These are phyloP conservation scores for Chytriomyces sp. DNA, from an alignment of 192 early-diverging fungal genomes.

Conservation along the genomic window DNA sequence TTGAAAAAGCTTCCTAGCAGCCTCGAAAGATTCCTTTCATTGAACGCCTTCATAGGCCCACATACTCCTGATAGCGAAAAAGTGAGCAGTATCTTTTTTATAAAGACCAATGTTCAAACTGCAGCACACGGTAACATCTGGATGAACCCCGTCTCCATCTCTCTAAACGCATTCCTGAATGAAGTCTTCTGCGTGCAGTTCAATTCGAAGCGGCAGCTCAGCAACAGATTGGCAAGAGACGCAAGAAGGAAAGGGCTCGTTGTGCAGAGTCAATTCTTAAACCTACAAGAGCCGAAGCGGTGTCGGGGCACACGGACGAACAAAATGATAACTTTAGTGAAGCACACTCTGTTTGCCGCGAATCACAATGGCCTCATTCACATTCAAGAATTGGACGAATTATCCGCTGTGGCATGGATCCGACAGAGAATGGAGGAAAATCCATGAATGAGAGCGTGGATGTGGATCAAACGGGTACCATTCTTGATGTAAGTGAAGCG, in stretches of 20 bases:
- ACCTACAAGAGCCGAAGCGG: too few species aligned
- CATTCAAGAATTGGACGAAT: too few species aligned
- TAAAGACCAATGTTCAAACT: conserved; percentile 29
- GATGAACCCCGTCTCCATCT: background rate
- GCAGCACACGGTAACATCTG: background rate
- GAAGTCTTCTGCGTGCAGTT: conserved; percentile 25
- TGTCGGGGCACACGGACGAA: too few species aligned
- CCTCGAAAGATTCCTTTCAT: conserved; percentile 32
- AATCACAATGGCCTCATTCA: too few species aligned
- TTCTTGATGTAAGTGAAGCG: too few species aligned
- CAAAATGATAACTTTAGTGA: too few species aligned
- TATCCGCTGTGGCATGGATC: too few species aligned
- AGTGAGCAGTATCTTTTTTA: conserved; percentile 29
- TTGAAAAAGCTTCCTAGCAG: conserved; percentile 14
- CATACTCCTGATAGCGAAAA: conserved; percentile 33
- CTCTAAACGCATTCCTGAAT: background rate
- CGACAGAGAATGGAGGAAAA: too few species aligned
- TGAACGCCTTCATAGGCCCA: conserved; percentile 36
- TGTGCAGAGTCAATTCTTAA: too few species aligned
- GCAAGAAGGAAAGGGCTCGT: background rate
- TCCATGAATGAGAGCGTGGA: too few species aligned
- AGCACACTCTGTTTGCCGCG: too few species aligned
- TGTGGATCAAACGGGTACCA: too few species aligned
- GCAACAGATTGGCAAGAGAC: background rate
- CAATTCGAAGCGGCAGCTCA: background rate